Evolutionary conservation across 2,329 filamentous ascomycete genomes (phyloP), one percentile per base, ranked within the genome.

Genomic region (Aureobasidium sp.): DNA sequence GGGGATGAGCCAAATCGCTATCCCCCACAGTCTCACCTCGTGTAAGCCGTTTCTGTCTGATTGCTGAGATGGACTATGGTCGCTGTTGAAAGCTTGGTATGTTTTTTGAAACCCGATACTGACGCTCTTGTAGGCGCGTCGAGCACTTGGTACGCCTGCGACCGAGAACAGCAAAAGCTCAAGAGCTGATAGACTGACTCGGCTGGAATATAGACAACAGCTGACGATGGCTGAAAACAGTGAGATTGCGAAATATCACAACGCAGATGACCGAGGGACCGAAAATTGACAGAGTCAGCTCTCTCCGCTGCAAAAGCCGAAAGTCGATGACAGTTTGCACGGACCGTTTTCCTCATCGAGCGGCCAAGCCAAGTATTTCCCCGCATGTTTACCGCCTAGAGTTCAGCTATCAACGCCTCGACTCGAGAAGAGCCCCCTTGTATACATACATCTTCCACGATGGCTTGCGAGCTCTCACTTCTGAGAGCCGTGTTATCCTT

Each of bases 181-280:
- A 29, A 42, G 37, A 36, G 44, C 56, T 39, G 44, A 22, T 15
- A 4, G 11, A 9, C 20, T 49, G 37, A 29, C 31, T 48, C 31
- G 44, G 8, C 6, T 3, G 14, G 11, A 14, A n/a, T 3, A 22
- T 14, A 7, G 2, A 41, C 27, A 36, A 58, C 42, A 37, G 55
- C 29, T 47, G 29, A 58, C 20, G 31, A 47, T n/a, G 20, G 53
- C 53, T 57, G 53, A 47, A 41, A 47, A n/a, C 22, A 47, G 29
- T 27, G 42, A 47, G 29, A 58, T 58, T 58, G 42, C 41, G 12
- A n/a, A 37, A 45, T 29, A 41, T 41, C 49, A 59, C 56, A 51
- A 60, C 56, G 56, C 56, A 49, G 56, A 60, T 49, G 56, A 49
- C 56, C 56, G 45, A 60, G 34, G 14, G 20, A 20, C 27, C 14